These are phyloP conservation scores for Margaritispora aquatica DNA, from an alignment of 495 filamentous ascomycete species.

Conservation along the genomic window DNA sequence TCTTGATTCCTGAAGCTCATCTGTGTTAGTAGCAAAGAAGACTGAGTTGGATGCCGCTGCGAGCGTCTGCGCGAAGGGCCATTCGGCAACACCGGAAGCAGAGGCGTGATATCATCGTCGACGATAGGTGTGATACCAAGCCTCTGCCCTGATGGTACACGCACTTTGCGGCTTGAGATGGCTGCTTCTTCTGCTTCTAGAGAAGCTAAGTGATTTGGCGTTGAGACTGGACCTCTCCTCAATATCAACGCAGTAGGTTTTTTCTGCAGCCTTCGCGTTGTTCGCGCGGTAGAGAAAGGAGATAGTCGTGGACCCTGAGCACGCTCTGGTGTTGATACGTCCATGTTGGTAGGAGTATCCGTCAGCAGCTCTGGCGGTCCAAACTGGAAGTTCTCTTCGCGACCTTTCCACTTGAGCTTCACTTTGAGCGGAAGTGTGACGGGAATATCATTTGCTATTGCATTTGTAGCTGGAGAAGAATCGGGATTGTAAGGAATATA, in stretches of 20 bases:
- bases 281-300: background rate
- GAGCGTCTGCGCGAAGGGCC: slow-evolving; percentile 37
- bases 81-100: slow-evolving; percentile 37
- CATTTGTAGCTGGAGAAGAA: background rate
- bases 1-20: slow-evolving; percentile 23
- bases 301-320: background rate
- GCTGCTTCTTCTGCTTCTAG: slow-evolving; percentile 30
- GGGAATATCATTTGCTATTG: background rate
- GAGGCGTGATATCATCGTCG: slow-evolving; percentile 8
- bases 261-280: background rate
- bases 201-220: slow-evolving; percentile 26
- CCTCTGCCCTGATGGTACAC: slow-evolving; percentile 20
- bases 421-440: slow-evolving; percentile 6
- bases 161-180: slow-evolving; percentile 37
- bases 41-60: slow-evolving; percentile 18
- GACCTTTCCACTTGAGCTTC: slow-evolving; percentile 12
- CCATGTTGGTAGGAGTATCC: background rate
- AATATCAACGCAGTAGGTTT: background rate
- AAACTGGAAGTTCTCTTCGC: background rate
- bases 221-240: slow-evolving; percentile 16
- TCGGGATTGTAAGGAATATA: background rate
- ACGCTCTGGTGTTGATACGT: background rate
- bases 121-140: slow-evolving; percentile 5
- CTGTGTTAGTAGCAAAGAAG: slow-evolving; percentile 19
- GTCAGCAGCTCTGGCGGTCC: background rate